Evolutionary conservation across 2,329 filamentous ascomycete genomes (phyloP).

Genomic region (Stenocarpella maydis): DNA sequence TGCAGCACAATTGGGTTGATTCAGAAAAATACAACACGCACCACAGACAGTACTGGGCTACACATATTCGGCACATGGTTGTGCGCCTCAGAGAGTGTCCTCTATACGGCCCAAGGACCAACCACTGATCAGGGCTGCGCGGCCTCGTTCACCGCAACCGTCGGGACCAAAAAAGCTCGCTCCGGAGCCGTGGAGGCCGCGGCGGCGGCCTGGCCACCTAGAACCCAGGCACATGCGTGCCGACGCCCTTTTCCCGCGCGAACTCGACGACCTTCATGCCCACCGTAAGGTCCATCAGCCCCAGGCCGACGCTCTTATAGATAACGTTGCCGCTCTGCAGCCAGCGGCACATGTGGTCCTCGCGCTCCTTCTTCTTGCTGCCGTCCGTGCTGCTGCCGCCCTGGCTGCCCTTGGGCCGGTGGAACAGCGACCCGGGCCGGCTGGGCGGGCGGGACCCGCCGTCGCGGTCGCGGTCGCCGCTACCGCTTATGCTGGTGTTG

Average conservation of each 20-base stretch:
- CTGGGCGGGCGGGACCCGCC: conserved; percentile 34
- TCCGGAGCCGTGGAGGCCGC: conserved; percentile 16
- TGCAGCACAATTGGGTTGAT: background rate
- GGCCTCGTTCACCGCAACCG: background rate
- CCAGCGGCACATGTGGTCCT: conserved; percentile 63
- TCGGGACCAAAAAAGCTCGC: conserved; percentile 23
- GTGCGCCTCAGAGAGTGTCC: background rate
- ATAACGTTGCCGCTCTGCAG: conserved; percentile 69
- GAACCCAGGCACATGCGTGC: conserved; percentile 62
- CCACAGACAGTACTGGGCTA: background rate
- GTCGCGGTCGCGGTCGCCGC: background rate
- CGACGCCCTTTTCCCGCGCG: conserved; percentile 63
- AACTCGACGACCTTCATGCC: conserved; percentile 65
- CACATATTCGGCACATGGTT: no score
- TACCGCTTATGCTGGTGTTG: conserved; percentile 27
- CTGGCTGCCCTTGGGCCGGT: conserved; percentile 45
- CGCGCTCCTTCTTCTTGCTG: conserved; percentile 52
- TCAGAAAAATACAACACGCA: background rate
- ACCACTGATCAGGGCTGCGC: background rate
- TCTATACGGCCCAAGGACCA: background rate
- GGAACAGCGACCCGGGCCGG: conserved; percentile 39
- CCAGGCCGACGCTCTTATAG: conserved; percentile 73
- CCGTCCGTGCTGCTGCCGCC: conserved; percentile 36
- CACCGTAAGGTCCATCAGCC: conserved; percentile 71
- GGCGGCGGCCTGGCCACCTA: conserved; percentile 41